Evolutionary conservation across 306 rosid genomes (phyloP), one percentile per base, ranked within the genome.

Genomic region (Fragaria vesca): DNA sequence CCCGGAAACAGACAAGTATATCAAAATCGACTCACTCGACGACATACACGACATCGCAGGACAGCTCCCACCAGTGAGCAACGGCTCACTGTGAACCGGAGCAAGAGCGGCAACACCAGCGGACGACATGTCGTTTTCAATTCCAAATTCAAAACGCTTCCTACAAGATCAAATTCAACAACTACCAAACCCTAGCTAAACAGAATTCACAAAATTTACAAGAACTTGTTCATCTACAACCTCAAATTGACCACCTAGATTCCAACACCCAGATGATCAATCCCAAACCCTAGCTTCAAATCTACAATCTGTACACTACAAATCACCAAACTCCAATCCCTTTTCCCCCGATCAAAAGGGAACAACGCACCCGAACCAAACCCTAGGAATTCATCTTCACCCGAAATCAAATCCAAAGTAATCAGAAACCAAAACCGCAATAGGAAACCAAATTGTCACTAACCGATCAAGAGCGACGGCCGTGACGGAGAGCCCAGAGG

Each of bases 31-130:
- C 5, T 89, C 95, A 38, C 82, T 72, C 42, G 78, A 72, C 1
- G 84, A 81, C 87, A 87, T 24, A 78, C 81, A 79, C 12, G 83
- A 48, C 28, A 79, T 89, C 47, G 83, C 66, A 30, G 72, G 71
- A 40, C 84, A 81, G 26, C 66, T 79, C 71, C 71, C 69, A 12
- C 85, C 83, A 55, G 78, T 73, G 78, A 87, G 55, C 63, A 85
- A 20, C 12, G 85, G 85, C 73, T 90, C 98, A 74, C 74, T 72
- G 38, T 78, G 79, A 80, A 76, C 80, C 30, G 95, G 97, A 47
- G 84, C 34, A 80, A 94, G 93, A 57, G 76, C 77, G 55, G 86
- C 69, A 28, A 94, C 86, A 85, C 95, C 97, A 32, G 97, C 82
- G 13, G 98, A 90, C 79, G 97, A 88, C 98, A 94, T 94, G 82